Conservation (phyloP, 257 asterid genomes). For the Lantana camara region DNA sequence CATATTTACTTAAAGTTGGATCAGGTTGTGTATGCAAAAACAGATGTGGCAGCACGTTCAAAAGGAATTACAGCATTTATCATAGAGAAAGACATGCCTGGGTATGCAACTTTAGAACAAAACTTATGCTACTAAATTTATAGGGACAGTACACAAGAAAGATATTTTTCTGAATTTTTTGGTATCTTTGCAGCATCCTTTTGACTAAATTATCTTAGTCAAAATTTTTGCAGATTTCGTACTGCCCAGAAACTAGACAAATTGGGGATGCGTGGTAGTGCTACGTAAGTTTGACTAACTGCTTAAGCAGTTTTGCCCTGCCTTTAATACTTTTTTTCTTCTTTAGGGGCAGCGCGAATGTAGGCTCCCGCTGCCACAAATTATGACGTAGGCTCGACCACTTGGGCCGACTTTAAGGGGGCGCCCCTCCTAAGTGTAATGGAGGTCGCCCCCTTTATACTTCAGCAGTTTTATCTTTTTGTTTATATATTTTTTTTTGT, state of each 20-base stretch:
- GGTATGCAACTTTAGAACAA: slow-evolving; percentile 78
- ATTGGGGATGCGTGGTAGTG: slow-evolving; percentile 99
- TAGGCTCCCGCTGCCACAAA: too few species aligned
- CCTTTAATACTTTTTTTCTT: too few species aligned
- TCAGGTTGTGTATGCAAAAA: slow-evolving; percentile 98
- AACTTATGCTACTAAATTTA: slow-evolving; percentile 10
- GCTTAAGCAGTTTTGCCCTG: slow-evolving; percentile 7
- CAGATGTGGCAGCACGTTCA: slow-evolving; percentile 73
- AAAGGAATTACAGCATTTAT: slow-evolving; percentile 98
- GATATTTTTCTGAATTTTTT: neutral
- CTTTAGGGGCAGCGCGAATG: too few species aligned
- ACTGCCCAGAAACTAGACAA: slow-evolving; percentile 99
- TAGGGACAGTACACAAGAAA: neutral
- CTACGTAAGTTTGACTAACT: slow-evolving; percentile 76
- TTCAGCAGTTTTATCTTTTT: too few species aligned
- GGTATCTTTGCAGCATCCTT: slow-evolving; percentile 14
- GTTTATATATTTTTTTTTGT: too few species aligned
- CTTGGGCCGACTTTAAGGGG: too few species aligned
- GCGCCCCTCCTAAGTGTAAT: too few species aligned
- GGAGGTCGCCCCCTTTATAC: too few species aligned
- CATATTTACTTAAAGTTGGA: slow-evolving; percentile 29
- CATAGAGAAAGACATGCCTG: slow-evolving; percentile 92
- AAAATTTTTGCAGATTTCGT: slow-evolving; percentile 72
- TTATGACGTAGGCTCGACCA: too few species aligned
- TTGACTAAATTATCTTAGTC: slow-evolving; percentile 20